phyloP scores from a whole-genome alignment of 768 basidiomycete species.

The Boletus huronensis region DNA sequence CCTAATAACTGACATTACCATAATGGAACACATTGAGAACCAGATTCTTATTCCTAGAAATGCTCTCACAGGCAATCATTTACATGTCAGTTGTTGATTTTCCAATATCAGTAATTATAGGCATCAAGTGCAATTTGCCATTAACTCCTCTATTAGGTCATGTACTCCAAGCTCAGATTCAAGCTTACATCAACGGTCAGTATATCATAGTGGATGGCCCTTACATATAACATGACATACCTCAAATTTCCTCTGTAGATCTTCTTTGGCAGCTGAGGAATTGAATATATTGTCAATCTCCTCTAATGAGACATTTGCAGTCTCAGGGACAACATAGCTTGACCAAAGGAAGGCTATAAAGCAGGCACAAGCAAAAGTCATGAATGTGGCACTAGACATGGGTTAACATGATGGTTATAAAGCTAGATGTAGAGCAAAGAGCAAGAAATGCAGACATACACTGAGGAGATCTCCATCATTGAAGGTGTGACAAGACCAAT shows the following conservation, averaged over 20 bases:
- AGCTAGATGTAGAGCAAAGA: background rate
- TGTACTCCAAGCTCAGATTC: slow-evolving; percentile 54
- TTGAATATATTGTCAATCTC: slow-evolving; percentile 71
- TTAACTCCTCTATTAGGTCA: slow-evolving; percentile 41
- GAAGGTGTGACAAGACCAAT: slow-evolving; percentile 73
- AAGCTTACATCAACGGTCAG: slow-evolving; percentile 38
- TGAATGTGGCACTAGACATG: slow-evolving; percentile 57
- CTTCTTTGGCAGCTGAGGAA: slow-evolving; percentile 54
- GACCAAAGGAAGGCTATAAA: slow-evolving; percentile 69
- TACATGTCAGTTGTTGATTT: background rate
- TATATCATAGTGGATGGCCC: background rate
- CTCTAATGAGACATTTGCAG: slow-evolving; percentile 70
- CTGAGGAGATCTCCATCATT: slow-evolving; percentile 56
- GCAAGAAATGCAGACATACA: slow-evolving; percentile 35
- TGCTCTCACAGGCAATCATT: background rate
- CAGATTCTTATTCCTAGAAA: background rate
- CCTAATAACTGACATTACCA: background rate
- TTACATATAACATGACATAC: slow-evolving; percentile 30
- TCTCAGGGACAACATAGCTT: slow-evolving; percentile 68
- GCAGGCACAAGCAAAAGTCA: slow-evolving; percentile 62
- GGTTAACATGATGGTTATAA: background rate
- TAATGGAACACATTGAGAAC: background rate
- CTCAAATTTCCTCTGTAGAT: slow-evolving; percentile 47
- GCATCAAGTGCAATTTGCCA: slow-evolving; percentile 13
- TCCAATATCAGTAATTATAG: background rate